Conservation (phyloP, 164 flowering plant species). For the Platanus orientalis region DNA sequence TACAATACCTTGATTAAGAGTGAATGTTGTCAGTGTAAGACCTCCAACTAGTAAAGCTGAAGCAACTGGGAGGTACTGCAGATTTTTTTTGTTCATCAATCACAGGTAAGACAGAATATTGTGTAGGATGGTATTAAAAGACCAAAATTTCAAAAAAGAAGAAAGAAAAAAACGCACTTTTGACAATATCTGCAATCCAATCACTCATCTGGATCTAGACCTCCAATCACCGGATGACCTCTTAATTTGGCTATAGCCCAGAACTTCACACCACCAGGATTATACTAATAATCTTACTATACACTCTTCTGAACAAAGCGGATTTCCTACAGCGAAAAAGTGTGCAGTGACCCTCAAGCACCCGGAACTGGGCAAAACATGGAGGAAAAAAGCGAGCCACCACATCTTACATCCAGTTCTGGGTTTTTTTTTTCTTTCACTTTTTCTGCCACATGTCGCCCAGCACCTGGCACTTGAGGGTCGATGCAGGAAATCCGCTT, state of each 20-base stretch:
- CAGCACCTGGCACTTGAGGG: too few relatives aligned
- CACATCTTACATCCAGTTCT: too few relatives aligned
- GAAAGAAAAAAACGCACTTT: too few relatives aligned
- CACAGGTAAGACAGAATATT: background rate
- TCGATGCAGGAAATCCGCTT: too few relatives aligned
- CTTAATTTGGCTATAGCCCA: background rate
- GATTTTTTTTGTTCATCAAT: constrained; percentile 3
- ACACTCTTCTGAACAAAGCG: background rate
- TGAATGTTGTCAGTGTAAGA: constrained; percentile 69
- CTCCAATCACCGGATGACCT: background rate
- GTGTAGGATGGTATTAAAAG: background rate
- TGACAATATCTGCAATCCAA: background rate
- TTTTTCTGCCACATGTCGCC: too few relatives aligned
- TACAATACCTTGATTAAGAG: constrained; percentile 69
- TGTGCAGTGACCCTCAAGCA: too few relatives aligned
- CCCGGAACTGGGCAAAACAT: too few relatives aligned
- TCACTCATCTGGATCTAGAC: background rate
- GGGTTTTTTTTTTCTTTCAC: too few relatives aligned
- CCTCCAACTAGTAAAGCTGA: constrained; percentile 84
- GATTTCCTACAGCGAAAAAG: too few relatives aligned
- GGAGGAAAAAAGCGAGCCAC: too few relatives aligned
- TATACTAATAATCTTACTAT: background rate
- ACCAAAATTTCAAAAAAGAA: background rate
- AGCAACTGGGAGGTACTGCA: constrained; percentile 90
- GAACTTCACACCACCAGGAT: background rate